Evolutionary conservation across 2,329 filamentous ascomycete species (phyloP), one percentile per base, ranked within the genome.

Genomic region (Colletotrichum falcatum): DNA sequence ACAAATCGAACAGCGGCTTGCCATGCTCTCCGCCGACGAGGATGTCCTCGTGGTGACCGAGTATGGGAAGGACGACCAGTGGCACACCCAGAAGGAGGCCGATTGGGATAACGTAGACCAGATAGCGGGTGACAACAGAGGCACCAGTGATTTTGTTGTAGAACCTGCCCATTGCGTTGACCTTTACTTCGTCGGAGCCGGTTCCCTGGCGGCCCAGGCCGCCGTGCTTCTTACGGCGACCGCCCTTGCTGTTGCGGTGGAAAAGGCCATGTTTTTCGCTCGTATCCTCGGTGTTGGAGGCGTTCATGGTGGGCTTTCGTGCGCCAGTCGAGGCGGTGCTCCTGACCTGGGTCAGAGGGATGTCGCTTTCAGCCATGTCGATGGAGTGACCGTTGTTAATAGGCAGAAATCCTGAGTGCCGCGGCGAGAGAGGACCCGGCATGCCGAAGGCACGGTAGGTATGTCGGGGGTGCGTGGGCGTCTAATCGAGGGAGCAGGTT

Each of bases 101-200:
- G 37, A 93, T 81, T 6, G 91, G 91, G 30, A 90, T 80, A 72
- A 93, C 86, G 76, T 92, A 93, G 73, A 93, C 84, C 58, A 92
- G 81, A 77, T 93, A 93, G 56, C 91, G 85, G 5, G 89, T 91
- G 71, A 92, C 76, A 72, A 90, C 83, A 9, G 89, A 91, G 76
- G 90, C 90, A 74, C 84, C 83, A 70, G 92, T 81, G 72, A 93
- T 85, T 78, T 87, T 91, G 75, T 86, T 84, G 80, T 93, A 91
- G 44, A 93, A 76, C 70, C 85, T 85, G 54, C 91, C 91, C 84
- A 93, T 88, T 71, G 87, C 87, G 74, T 90, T 93, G 73, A 93
- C 80, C 39, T 84, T 83, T 39, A 87, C 79, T 23, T 88, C 88
- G 14, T 89, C 86, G 9, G 78, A 79, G 70, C 82, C 80, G 11